Evolutionary conservation across 352 stramenopile species (phyloP).

Genomic region (Phytophthora meadii): DNA sequence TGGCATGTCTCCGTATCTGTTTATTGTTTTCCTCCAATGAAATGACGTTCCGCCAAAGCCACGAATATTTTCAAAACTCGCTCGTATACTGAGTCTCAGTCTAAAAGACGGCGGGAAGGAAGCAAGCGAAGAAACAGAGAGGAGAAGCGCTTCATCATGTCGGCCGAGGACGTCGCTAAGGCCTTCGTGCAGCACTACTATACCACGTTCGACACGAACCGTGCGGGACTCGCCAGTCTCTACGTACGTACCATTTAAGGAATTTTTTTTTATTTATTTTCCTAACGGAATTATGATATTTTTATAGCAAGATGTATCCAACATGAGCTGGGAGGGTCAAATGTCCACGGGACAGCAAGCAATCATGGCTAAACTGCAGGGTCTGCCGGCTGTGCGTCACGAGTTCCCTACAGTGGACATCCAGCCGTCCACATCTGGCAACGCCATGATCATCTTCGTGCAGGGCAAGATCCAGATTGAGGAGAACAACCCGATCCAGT

Average conservation of each 20-base stretch:
- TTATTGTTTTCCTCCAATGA: slow-evolving; percentile 39
- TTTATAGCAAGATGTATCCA: slow-evolving; percentile 70
- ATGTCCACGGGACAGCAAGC: slow-evolving; percentile 75
- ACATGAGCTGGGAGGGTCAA: slow-evolving; percentile 82
- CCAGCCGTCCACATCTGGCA: slow-evolving; percentile 90
- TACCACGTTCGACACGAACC: slow-evolving; percentile 87
- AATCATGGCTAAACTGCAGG: slow-evolving; percentile 92
- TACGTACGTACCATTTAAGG: slow-evolving; percentile 63
- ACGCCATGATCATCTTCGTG: slow-evolving; percentile 96
- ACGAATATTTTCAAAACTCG: slow-evolving; percentile 31
- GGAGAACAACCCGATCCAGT: slow-evolving; percentile 94
- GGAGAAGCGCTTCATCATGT: slow-evolving; percentile 56
- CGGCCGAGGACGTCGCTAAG: slow-evolving; percentile 83
- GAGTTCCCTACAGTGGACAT: slow-evolving; percentile 92
- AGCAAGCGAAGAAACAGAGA: slow-evolving; percentile 10
- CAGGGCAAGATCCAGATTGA: slow-evolving; percentile 95
- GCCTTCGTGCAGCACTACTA: slow-evolving; percentile 91
- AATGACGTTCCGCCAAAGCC: slow-evolving; percentile 6
- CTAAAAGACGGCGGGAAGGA: slow-evolving; percentile 30
- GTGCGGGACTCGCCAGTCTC: slow-evolving; percentile 69
- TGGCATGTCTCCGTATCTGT: slow-evolving; percentile 12
- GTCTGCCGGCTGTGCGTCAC: slow-evolving; percentile 76
- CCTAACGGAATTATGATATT: slow-evolving; percentile 8
- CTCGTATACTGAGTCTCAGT: slow-evolving; percentile 23
- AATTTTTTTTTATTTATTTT: not conserved